Evolutionary conservation across 2,329 filamentous ascomycete genomes (phyloP), one percentile per base, ranked within the genome.

Genomic region (Xylariaceae sp.): DNA sequence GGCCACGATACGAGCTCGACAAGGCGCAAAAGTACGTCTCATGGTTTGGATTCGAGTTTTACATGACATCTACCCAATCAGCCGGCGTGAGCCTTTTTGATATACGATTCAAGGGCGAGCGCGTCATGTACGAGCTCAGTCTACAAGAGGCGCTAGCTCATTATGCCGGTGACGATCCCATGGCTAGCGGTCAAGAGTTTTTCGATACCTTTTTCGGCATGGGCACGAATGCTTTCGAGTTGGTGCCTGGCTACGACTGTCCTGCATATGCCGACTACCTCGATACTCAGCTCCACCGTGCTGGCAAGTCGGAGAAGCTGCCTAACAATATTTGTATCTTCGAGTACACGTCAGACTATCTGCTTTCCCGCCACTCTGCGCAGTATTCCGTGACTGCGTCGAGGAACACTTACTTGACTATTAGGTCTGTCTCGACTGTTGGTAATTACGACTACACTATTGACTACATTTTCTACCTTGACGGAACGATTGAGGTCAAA

Each of bases 361-460:
- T 60, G 5, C 43, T 65, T 3, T 53, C 53, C 22, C 50, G 63
- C 8, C 63, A 65, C 36, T 58, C 51, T 4, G 43, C 53, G 3
- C 36, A 43, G 30, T 32, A 43, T 22, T 46, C 47, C 29, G 37
- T 42, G 7, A 41, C 38, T 7, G 39, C 46, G 12, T 44, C 43
- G 24, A 46, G 38, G 32, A 54, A 56, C 31, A 49, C 44, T 3
- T 47, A 45, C 16, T 50, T 64, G n/a, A 52, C 53, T 1, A 47
- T 65, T 2, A 47, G 60, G n/a, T 51, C 44, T n/a, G 51, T 61
- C 4, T 52, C 53, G 5, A 61, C 58, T 2, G 56, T 65, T 5
- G 62, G 60, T 10, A 66, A 64, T 41, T 63, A 65, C 45, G 61
- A 64, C 41, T 65, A 62, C 40, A 55, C 52, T 12, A 56, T 63